Evolutionary conservation across 768 basidiomycete genomes (phyloP).

Genomic region (Rhodocollybia butyracea): DNA sequence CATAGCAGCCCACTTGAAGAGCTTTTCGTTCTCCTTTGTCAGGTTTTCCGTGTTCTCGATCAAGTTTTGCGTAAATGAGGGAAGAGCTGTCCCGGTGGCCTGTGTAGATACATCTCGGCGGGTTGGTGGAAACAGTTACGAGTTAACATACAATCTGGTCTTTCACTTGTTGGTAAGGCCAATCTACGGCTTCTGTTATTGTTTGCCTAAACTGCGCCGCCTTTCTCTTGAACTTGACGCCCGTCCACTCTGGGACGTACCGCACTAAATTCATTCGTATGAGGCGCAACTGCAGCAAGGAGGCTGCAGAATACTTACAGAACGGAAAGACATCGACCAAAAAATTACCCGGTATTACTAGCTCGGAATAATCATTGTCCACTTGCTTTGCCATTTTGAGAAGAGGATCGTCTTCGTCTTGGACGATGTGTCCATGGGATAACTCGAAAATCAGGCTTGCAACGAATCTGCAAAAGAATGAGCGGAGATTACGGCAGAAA

Average conservation of each 20-base stretch:
- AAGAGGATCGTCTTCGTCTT: slow-evolving; percentile 9
- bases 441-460: neutral
- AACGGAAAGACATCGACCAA: slow-evolving; percentile 12
- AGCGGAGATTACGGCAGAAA: neutral
- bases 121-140: neutral
- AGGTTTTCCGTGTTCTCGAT: neutral
- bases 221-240: neutral
- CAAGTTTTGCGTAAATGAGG: slow-evolving; percentile 6
- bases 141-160: neutral
- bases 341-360: slow-evolving; percentile 9
- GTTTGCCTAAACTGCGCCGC: neutral
- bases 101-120: neutral
- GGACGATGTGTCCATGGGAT: slow-evolving; percentile 5
- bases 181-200: neutral
- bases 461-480: neutral
- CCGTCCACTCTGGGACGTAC: neutral
- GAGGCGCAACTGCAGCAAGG: neutral
- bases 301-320: slow-evolving; percentile 5
- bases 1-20: slow-evolving; percentile 1
- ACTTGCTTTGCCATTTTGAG: slow-evolving; percentile 9
- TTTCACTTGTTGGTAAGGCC: neutral
- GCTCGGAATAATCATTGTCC: slow-evolving; percentile 8
- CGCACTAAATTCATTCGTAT: neutral
- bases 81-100: slow-evolving; percentile 3
- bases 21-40: neutral